Evolutionary conservation across 1,139 yeast species (phyloP), one percentile per base, ranked within the genome.

Genomic region (Taiozyma sp.): DNA sequence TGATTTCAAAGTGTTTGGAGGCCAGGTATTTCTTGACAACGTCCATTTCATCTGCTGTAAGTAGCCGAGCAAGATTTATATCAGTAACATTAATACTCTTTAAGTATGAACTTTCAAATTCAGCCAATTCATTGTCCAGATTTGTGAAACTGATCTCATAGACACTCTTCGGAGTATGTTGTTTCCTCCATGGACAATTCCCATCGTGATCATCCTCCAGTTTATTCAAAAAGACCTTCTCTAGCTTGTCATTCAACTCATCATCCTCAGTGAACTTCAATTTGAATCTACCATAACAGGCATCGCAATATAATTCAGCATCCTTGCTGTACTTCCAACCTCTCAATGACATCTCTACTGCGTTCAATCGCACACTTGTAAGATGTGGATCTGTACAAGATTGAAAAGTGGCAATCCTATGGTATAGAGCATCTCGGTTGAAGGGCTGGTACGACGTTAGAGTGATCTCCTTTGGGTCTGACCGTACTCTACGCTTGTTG

Each of bases 161-260:
- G 4, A 57, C 46, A 12, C 30, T 48, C 12, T n/a, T 19, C 1
- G 61, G 58, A 4, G 58, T 53, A 19, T 46, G 38, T 30, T 58
- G 59, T 29, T 49, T 56, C 38, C 47, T 51, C 64, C 64, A 60
- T 0, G 60, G 50, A 47, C 64, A 60, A 32, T 47, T 53, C 14
- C 38, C 46, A 12, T 44, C 13, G 44, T 60, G 64, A 2, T 41
- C 43, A 0, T 9, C 16, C 2, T 22, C 13, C n/a, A 57, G 40
- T 39, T 43, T 16, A 9, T 48, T 49, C 14, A 50, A 5, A 43
- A 54, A 60, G 29, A 47, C 53, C 4, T 54, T 53, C 13, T 49
- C 51, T 9, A 38, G 24, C 14, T 22, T 38, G 19, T 19, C 14
- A 38, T 38, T 38, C 41, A 38, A 10, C 24, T 38, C 41, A 38